Evolutionary conservation across 2,329 filamentous ascomycete genomes (phyloP).

Genomic region (Colletotrichum shisoi): DNA sequence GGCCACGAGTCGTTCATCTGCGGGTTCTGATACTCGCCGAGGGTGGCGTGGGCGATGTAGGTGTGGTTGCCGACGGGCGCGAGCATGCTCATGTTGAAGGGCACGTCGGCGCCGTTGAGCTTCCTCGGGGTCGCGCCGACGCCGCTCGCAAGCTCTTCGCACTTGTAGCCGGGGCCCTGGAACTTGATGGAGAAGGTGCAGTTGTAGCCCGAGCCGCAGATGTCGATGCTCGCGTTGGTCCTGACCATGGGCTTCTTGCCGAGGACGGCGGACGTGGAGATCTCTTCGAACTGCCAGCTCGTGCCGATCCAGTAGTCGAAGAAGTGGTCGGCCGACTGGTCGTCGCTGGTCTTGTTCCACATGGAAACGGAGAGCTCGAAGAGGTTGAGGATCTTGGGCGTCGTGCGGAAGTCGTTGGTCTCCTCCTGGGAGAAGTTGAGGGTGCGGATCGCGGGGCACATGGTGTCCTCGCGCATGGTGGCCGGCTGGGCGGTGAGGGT

Average conservation of each 20-base stretch:
- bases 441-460: slow-evolving; percentile 45
- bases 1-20: slow-evolving; percentile 42
- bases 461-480: slow-evolving; percentile 42
- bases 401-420: slow-evolving; percentile 46
- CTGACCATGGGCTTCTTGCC: slow-evolving; percentile 42
- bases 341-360: slow-evolving; percentile 47
- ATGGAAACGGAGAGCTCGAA: slow-evolving; percentile 45
- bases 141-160: slow-evolving; percentile 45
- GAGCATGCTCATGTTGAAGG: slow-evolving; percentile 44
- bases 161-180: slow-evolving; percentile 50
- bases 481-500: slow-evolving; percentile 47
- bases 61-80: slow-evolving; percentile 46
- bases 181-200: slow-evolving; percentile 49
- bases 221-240: slow-evolving; percentile 44
- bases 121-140: slow-evolving; percentile 42
- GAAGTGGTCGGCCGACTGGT: slow-evolving; percentile 41
- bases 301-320: slow-evolving; percentile 48
- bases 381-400: slow-evolving; percentile 44
- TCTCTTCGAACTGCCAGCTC: slow-evolving; percentile 43
- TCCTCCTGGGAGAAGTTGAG: slow-evolving; percentile 50
- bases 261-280: slow-evolving; percentile 44
- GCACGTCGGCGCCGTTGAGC: slow-evolving; percentile 42
- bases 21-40: slow-evolving; percentile 44
- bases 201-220: slow-evolving; percentile 49
- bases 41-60: slow-evolving; percentile 45